Percentiles rank a stretch among this genome's conserved stretches.
Conservation (phyloP, 2,329 filamentous ascomycete species). For the Cladobotryum protrusum region DNA sequence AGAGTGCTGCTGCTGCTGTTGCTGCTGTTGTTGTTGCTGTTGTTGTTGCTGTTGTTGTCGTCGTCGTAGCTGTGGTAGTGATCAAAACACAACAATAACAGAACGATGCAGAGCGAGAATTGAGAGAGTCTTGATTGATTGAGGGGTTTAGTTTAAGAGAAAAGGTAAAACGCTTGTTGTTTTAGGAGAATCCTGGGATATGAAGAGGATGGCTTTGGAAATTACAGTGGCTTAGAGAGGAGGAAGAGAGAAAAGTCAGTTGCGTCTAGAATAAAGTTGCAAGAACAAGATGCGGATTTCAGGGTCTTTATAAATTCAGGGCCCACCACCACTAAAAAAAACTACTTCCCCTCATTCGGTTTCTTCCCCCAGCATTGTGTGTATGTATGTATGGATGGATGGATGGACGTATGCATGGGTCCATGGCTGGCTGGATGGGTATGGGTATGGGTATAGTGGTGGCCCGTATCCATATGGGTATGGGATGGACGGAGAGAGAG, state of each 20-base stretch:
- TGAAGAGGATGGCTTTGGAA: neutral
- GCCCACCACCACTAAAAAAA: neutral
- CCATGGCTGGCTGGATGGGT: neutral
- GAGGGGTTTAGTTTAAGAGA: too few relatives aligned
- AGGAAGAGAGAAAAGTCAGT: neutral
- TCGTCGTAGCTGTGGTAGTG: too few relatives aligned
- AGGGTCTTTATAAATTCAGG: conserved; percentile 18
- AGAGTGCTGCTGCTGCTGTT: too few relatives aligned
- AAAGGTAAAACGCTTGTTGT: too few relatives aligned
- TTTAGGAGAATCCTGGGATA: too few relatives aligned
- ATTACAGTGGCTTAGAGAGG: neutral
- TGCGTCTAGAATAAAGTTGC: neutral
- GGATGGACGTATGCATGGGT: neutral
- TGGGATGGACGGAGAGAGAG: neutral
- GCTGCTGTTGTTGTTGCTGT: too few relatives aligned
- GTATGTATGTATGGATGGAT: neutral
- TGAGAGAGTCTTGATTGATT: too few relatives aligned
- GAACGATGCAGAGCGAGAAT: too few relatives aligned
- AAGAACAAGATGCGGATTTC: conserved; percentile 11
- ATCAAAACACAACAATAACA: too few relatives aligned
- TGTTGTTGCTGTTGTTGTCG: too few relatives aligned
- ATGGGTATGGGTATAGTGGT: too few relatives aligned
- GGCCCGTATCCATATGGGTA: too few relatives aligned
- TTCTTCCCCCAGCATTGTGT: neutral
- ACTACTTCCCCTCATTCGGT: conserved; percentile 3